These are phyloP conservation scores for Globisporangium irregulare DNA, from an alignment of 352 stramenopile species.

Conservation along the genomic window DNA sequence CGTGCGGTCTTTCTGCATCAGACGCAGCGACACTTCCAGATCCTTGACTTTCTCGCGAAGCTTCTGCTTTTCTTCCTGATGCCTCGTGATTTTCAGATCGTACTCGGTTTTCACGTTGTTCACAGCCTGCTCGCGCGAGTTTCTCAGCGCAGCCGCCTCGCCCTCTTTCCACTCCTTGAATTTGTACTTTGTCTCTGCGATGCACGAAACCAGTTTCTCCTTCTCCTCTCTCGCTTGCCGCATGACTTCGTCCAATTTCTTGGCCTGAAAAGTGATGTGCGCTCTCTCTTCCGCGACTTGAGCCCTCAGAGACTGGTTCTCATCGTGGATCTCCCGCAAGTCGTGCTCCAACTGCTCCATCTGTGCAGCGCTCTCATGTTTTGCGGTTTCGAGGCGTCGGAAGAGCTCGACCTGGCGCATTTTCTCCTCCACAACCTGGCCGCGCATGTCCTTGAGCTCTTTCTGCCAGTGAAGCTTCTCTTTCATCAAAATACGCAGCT, in stretches of 20 bases:
- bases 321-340: constrained; percentile 29
- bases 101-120: constrained; percentile 57
- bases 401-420: constrained; percentile 69
- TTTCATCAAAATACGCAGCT: constrained; percentile 53
- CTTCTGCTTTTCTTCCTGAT: constrained; percentile 76
- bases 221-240: constrained; percentile 57
- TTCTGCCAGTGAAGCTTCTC: constrained; percentile 74
- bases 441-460: constrained; percentile 52
- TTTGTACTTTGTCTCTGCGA: constrained; percentile 49
- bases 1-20: constrained; percentile 61
- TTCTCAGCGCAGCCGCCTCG: constrained; percentile 34
- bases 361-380: constrained; percentile 39
- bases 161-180: constrained; percentile 71
- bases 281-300: constrained; percentile 39
- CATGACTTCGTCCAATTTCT: constrained; percentile 45
- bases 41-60: constrained; percentile 72
- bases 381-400: constrained; percentile 47
- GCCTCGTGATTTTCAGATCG: constrained; percentile 58
- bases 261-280: constrained; percentile 40
- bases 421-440: constrained; percentile 68
- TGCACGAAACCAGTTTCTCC: constrained; percentile 44
- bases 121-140: constrained; percentile 43
- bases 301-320: constrained; percentile 42
- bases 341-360: constrained; percentile 34
- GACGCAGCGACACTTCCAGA: constrained; percentile 57